Percentiles rank a stretch among this genome's conserved stretches.
phyloP scores from a whole-genome alignment of 257 asterid species.

The Voacanga thouarsii region DNA sequence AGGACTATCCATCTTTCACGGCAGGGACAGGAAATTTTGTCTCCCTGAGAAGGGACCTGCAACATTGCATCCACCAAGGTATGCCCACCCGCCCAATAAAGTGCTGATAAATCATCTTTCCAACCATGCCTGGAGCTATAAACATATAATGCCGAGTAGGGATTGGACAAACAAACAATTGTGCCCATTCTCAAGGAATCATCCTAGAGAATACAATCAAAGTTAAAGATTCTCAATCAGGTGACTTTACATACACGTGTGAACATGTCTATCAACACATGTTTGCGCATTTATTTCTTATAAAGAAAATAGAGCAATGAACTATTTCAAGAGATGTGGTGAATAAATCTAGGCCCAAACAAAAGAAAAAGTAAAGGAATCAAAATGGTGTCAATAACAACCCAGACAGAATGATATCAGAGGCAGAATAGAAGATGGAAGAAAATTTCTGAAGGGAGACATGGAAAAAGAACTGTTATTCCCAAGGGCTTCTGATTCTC shows the following conservation, averaged over 20 bases:
- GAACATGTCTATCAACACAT: too few species aligned
- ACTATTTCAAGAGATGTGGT: too few species aligned
- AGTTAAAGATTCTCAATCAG: slow-evolving; percentile 3
- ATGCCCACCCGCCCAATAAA: neutral
- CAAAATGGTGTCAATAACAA: too few species aligned
- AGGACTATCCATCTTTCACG: neutral
- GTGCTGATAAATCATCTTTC: neutral
- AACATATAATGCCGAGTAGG: neutral
- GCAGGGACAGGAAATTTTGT: neutral
- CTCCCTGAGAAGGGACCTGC: neutral
- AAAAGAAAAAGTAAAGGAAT: too few species aligned
- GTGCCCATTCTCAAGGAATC: neutral
- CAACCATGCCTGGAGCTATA: neutral
- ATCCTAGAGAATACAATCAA: neutral
- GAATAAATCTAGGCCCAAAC: too few species aligned
- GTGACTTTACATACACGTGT: neutral
- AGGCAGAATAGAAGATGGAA: too few species aligned
- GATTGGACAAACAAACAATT: neutral
- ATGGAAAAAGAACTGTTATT: too few species aligned
- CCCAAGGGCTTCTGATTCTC: too few species aligned
- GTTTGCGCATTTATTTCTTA: neutral
- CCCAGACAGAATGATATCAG: too few species aligned
- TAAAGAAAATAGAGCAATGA: neutral
- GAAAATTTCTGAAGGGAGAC: too few species aligned
- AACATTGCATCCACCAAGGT: neutral